These are phyloP conservation scores for Fusarium incarnatum DNA, from an alignment of 2,329 filamentous ascomycete species.

Conservation along the genomic window DNA sequence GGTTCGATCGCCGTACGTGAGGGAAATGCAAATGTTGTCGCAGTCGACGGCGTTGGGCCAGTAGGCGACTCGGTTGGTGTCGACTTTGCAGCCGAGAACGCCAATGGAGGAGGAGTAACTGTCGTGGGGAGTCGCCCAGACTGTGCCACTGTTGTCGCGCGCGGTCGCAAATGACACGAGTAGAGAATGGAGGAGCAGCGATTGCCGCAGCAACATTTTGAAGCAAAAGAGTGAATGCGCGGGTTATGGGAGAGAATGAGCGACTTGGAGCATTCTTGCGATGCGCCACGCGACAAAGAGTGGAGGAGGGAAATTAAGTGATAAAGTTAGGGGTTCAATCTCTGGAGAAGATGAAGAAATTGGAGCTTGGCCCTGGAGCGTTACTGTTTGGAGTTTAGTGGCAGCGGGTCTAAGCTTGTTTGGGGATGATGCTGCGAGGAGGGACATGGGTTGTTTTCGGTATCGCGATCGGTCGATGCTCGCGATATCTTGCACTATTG, in stretches of 20 bases:
- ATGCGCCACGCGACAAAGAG: constrained; percentile 22
- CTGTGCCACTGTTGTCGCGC: constrained; percentile 32
- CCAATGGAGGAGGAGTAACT: constrained; percentile 69
- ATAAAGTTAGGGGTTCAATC: constrained; percentile 17
- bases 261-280: constrained; percentile 42
- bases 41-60: constrained; percentile 68
- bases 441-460: constrained; percentile 19
- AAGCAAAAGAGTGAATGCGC: background rate
- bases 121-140: constrained; percentile 65
- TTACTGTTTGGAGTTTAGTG: constrained; percentile 2
- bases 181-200: constrained; percentile 26
- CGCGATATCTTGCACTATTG: background rate
- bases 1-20: constrained; percentile 61
- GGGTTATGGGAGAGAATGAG: constrained; percentile 21
- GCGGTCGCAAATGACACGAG: constrained; percentile 8
- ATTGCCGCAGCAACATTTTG: constrained; percentile 23
- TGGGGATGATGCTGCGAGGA: constrained; percentile 30
- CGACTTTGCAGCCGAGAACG: constrained; percentile 69
- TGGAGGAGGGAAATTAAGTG: constrained; percentile 4
- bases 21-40: constrained; percentile 66
- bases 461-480: background rate
- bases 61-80: constrained; percentile 71
- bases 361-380: background rate
- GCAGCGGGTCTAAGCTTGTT: constrained; percentile 9
- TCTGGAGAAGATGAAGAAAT: background rate